These are phyloP conservation scores for Ophiostoma angusticollis DNA, from an alignment of 2,329 filamentous ascomycete species.

Conservation along the genomic window DNA sequence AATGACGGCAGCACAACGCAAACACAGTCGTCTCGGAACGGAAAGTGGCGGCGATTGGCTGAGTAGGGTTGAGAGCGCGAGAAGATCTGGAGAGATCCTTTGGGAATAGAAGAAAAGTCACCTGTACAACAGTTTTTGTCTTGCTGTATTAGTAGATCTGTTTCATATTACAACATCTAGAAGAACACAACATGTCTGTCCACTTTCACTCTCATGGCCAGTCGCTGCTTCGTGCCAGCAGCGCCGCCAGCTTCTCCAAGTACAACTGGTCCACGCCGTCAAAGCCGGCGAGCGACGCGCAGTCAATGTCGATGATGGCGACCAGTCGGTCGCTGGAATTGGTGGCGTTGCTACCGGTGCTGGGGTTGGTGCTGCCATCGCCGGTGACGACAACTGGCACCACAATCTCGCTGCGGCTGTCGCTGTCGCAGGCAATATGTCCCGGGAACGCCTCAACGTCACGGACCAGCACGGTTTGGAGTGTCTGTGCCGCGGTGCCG, in stretches of 20 bases:
- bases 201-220: slow-evolving; percentile 37
- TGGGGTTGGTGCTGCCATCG: background rate
- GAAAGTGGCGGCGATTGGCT: slow-evolving; percentile 1
- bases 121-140: background rate
- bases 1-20: background rate
- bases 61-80: too few relatives aligned
- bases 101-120: too few relatives aligned
- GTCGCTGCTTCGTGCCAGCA: slow-evolving; percentile 50
- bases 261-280: slow-evolving; percentile 52
- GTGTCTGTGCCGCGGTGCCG: slow-evolving; percentile 50
- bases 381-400: slow-evolving; percentile 48
- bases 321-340: slow-evolving; percentile 14
- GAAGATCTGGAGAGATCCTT: too few relatives aligned
- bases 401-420: slow-evolving; percentile 67
- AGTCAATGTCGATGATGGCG: slow-evolving; percentile 72
- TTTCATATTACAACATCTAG: background rate
- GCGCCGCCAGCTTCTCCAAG: slow-evolving; percentile 51
- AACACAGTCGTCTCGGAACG: background rate
- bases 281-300: slow-evolving; percentile 53
- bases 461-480: slow-evolving; percentile 50
- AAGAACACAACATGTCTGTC: too few relatives aligned
- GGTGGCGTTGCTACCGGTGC: background rate
- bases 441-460: slow-evolving; percentile 66
- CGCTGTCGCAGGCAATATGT: slow-evolving; percentile 71
- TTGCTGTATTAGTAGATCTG: background rate